Percentiles rank a stretch among this genome's conserved stretches.
These are phyloP conservation scores for Colletotrichum graminicola DNA, from an alignment of 2,329 filamentous ascomycete species.

Conservation along the genomic window DNA sequence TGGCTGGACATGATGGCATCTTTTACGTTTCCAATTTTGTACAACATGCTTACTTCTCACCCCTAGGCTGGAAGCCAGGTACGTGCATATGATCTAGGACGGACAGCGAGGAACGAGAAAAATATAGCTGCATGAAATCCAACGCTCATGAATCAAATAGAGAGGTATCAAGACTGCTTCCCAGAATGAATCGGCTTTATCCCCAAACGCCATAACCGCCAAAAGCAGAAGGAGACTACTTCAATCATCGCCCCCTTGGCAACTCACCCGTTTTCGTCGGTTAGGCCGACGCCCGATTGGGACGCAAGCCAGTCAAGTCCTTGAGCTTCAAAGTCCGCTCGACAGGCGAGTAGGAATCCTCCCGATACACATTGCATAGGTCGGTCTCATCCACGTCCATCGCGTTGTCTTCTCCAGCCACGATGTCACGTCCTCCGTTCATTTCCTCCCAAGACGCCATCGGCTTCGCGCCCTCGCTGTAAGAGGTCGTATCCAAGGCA, in stretches of 20 bases:
- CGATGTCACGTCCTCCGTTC: background rate
- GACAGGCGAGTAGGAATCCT: background rate
- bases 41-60: slow-evolving; percentile 3
- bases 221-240: no score
- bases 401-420: background rate
- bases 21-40: slow-evolving; percentile 20
- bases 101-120: slow-evolving; percentile 16
- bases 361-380: background rate
- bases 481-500: background rate
- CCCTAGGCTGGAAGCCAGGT: slow-evolving; percentile 5
- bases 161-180: background rate
- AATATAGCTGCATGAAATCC: background rate
- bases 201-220: background rate
- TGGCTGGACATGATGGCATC: background rate
- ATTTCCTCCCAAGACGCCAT: background rate
- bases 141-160: background rate
- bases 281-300: background rate
- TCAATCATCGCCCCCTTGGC: background rate
- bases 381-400: background rate
- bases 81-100: slow-evolving; percentile 10
- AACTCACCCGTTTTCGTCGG: background rate
- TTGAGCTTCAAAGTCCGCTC: slow-evolving; percentile 1
- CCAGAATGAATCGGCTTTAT: background rate
- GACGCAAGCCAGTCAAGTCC: background rate
- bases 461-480: background rate